phyloP scores from a whole-genome alignment of 768 basidiomycete species.

The Crucibulum laeve region DNA sequence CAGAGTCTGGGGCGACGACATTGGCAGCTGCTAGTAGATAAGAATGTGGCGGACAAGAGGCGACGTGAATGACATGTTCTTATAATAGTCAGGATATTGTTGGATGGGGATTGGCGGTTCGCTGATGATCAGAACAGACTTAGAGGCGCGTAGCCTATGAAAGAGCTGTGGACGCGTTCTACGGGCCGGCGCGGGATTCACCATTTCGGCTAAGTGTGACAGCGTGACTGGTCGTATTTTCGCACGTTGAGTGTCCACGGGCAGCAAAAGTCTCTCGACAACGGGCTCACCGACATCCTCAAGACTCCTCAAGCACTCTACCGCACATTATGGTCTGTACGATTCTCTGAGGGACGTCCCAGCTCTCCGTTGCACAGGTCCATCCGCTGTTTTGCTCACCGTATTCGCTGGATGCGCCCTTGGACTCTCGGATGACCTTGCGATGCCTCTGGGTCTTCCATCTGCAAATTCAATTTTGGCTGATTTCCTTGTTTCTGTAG shows the following conservation, averaged over 20 bases:
- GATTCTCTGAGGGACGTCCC: slow-evolving; percentile 13
- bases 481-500: slow-evolving; percentile 38
- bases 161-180: too few relatives aligned
- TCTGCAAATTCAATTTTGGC: slow-evolving; percentile 11
- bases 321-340: slow-evolving; percentile 45
- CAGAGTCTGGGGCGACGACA: too few relatives aligned
- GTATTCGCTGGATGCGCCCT: slow-evolving; percentile 34
- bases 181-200: too few relatives aligned
- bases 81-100: too few relatives aligned
- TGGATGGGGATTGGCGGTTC: too few relatives aligned
- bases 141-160: too few relatives aligned
- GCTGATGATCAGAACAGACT: too few relatives aligned
- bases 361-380: slow-evolving; percentile 15
- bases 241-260: slow-evolving; percentile 24
- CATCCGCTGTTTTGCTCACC: slow-evolving; percentile 12
- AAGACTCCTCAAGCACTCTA: slow-evolving; percentile 37
- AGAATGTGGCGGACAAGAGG: too few relatives aligned
- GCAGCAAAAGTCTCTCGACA: slow-evolving; percentile 33
- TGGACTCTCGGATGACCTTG: slow-evolving; percentile 34
- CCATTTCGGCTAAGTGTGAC: not conserved
- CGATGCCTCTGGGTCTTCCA: slow-evolving; percentile 12
- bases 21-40: too few relatives aligned
- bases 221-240: slow-evolving; percentile 17
- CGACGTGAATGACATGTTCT: too few relatives aligned
- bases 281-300: slow-evolving; percentile 40